Evolutionary conservation across 257 asterid species (phyloP), one percentile per base, ranked within the genome.

Genomic region (Verbascum thapsus): DNA sequence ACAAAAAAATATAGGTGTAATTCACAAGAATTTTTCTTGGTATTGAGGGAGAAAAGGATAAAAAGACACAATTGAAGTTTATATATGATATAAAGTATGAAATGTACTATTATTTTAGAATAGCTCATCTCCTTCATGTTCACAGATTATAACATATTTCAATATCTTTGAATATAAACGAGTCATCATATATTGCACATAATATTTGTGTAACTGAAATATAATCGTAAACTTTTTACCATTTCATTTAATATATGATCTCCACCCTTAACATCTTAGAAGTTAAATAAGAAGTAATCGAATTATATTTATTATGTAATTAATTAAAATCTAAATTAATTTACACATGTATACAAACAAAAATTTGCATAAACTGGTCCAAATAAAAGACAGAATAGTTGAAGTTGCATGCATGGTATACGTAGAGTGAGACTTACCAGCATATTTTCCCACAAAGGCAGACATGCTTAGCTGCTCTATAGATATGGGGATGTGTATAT

Each of bases 371-470:
- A 44, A 44, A 10, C 3, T 4, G 43, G 43, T 1, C 43, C 10
- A 5, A 39, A 7, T 26, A n/a, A n/a, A 7, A 8, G 56, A 51
- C 0, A 26, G 6, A 50, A 9, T 2, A 9, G 10, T 39, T 7
- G 10, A 26, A 20, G 45, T n/a, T 51, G 62, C 63, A 57, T 30
- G 44, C 58, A 19, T 55, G 72, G 7, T 7, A 17, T 3, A 6
- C 9, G 12, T 19, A 8, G 5, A 0, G 32, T 18, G 50, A 52
- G 34, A 54, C 72, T 53, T 74, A 86, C 97, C 97, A 42, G 95
- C 88, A 55, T 85, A 87, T 63, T 90, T 90, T 32, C 95, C 95
- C 7, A 87, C 79, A 60, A 85, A 87, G 80, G 97, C 94, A 51
- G 95, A 90, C 97, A 90, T 90, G 79, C 72, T 70, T 72, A 11